phyloP scores from a whole-genome alignment of 176 grass and related monocot genomes.

The Musa troglodytarum region DNA sequence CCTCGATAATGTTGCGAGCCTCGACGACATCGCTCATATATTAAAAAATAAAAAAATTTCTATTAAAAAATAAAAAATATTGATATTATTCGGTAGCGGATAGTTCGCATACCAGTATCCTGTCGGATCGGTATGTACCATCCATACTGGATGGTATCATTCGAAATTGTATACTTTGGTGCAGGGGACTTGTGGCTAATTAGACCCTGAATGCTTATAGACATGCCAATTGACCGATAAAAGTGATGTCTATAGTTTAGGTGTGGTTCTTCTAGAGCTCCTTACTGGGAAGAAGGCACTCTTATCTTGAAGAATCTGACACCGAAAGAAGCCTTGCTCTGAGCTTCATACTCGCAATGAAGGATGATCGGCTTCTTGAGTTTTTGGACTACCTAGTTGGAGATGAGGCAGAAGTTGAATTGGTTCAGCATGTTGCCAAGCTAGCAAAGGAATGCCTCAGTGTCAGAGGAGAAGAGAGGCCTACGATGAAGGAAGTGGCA shows the following conservation, averaged over 20 bases:
- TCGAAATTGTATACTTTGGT: background rate
- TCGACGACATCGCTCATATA: too few relatives aligned
- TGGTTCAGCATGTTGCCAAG: slow-evolving; percentile 1
- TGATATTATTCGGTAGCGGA: too few relatives aligned
- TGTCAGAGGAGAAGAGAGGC: slow-evolving; percentile 10
- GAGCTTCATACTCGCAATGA: background rate
- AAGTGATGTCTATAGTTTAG: slow-evolving; percentile 8
- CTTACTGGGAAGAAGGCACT: background rate
- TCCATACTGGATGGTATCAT: too few relatives aligned
- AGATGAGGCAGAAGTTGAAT: background rate
- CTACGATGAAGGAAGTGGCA: background rate
- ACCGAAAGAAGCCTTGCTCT: background rate
- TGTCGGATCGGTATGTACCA: too few relatives aligned
- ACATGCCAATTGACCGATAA: slow-evolving; percentile 5
- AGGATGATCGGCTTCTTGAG: background rate
- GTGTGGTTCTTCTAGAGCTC: slow-evolving; percentile 10
- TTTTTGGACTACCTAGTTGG: background rate
- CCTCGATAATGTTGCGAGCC: too few relatives aligned
- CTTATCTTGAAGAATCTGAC: slow-evolving; percentile 1
- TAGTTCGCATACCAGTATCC: too few relatives aligned
- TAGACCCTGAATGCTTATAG: background rate
- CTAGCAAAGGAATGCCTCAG: background rate
- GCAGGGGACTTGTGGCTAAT: background rate
- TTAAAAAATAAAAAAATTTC: too few relatives aligned
- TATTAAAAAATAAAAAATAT: too few relatives aligned